Percentiles rank a stretch among this genome's conserved stretches.
Evolutionary conservation across 2,329 filamentous ascomycete species (phyloP).

Genomic region (Diaporthe longicolla): DNA sequence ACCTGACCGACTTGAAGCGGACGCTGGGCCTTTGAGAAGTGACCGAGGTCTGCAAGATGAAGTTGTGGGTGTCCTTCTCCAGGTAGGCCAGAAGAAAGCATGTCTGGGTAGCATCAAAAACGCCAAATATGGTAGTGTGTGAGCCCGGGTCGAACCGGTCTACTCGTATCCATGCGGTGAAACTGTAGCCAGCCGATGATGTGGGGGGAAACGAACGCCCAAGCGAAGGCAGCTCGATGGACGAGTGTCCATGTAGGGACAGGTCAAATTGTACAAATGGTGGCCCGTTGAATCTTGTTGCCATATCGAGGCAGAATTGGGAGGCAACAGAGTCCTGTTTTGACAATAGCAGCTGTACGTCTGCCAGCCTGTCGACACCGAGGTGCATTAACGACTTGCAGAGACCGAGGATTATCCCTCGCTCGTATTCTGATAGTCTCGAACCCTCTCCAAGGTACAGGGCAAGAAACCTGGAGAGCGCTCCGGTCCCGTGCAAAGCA

Average conservation of each 20-base stretch:
- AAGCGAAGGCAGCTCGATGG: slow-evolving; percentile 89
- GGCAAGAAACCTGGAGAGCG: slow-evolving; percentile 76
- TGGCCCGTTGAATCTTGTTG: slow-evolving; percentile 81
- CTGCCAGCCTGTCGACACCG: slow-evolving; percentile 84
- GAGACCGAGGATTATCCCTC: slow-evolving; percentile 72
- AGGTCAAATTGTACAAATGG: slow-evolving; percentile 95
- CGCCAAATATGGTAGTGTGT: slow-evolving; percentile 96
- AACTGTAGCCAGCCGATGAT: slow-evolving; percentile 86
- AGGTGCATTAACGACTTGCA: slow-evolving; percentile 79
- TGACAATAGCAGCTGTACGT: slow-evolving; percentile 81
- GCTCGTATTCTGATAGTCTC: slow-evolving; percentile 68
- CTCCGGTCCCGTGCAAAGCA: slow-evolving; percentile 79
- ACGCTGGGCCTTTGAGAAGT: slow-evolving; percentile 89
- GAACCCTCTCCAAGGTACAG: slow-evolving; percentile 70
- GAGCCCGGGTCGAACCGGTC: slow-evolving; percentile 87
- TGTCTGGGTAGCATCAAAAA: slow-evolving; percentile 91
- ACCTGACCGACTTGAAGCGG: slow-evolving; percentile 87
- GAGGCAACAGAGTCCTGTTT: slow-evolving; percentile 68
- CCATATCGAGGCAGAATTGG: slow-evolving; percentile 80
- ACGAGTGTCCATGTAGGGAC: slow-evolving; percentile 87
- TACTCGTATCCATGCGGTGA: slow-evolving; percentile 89
- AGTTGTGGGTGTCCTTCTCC: slow-evolving; percentile 91
- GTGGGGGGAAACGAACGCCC: slow-evolving; percentile 87
- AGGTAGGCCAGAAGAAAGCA: slow-evolving; percentile 96
- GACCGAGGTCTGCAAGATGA: slow-evolving; percentile 96